These are phyloP conservation scores for Gaeumannomyces sp. DNA, from an alignment of 2,329 filamentous ascomycete genomes.

Conservation along the genomic window DNA sequence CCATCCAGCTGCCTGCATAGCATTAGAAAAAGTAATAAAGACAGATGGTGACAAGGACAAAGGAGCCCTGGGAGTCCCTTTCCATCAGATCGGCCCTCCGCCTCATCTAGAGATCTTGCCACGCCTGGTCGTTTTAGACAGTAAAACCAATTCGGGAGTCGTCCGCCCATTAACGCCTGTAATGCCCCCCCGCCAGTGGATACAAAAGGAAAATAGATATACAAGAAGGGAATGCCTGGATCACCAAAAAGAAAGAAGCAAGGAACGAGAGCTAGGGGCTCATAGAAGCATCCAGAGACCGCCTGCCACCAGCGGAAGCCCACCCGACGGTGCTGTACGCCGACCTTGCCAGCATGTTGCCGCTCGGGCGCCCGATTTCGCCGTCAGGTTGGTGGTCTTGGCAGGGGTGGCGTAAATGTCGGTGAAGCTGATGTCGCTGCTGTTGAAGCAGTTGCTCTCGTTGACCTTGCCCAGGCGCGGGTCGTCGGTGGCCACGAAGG, in stretches of 20 bases:
- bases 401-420: conserved; percentile 59
- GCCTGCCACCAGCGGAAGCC: conserved; percentile 33
- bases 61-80: too few relatives aligned
- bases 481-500: conserved; percentile 74
- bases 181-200: not conserved
- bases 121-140: not conserved
- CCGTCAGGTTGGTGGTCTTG: conserved; percentile 22
- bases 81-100: too few relatives aligned
- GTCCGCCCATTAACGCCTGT: conserved; percentile 5
- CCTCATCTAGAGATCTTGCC: too few relatives aligned
- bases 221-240: not conserved
- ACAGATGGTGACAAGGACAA: too few relatives aligned
- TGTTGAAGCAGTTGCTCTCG: conserved; percentile 83
- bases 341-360: conserved; percentile 15
- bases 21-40: not conserved
- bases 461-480: conserved; percentile 63
- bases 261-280: too few relatives aligned
- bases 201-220: conserved; percentile 2
- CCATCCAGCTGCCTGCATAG: not conserved
- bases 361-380: conserved; percentile 23
- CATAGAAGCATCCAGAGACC: conserved; percentile 32
- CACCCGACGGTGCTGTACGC: conserved; percentile 31
- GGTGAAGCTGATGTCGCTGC: conserved; percentile 67
- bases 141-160: not conserved
- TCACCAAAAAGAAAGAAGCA: not conserved